These are phyloP conservation scores for Ramaria rubella DNA, from an alignment of 768 basidiomycete genomes.

Conservation along the genomic window DNA sequence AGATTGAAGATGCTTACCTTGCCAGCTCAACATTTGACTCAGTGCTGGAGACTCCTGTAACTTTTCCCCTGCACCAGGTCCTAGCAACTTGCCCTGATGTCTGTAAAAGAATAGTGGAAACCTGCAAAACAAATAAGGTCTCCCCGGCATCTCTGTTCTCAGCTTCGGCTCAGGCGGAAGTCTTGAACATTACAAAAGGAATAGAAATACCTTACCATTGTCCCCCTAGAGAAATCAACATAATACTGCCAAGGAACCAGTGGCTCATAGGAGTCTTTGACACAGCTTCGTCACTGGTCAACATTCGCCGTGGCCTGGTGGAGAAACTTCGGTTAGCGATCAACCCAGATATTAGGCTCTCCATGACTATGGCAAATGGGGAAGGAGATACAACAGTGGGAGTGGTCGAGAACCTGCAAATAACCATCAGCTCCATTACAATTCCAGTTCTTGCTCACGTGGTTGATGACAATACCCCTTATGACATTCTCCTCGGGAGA, in stretches of 20 bases:
- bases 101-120: not conserved
- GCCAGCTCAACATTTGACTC: not conserved
- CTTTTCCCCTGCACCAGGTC: not conserved
- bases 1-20: not conserved
- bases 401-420: too few relatives aligned
- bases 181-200: too few relatives aligned
- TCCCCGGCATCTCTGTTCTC: not conserved
- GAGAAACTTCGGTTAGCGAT: too few relatives aligned
- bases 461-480: too few relatives aligned
- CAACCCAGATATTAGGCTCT: not conserved
- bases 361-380: too few relatives aligned
- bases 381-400: too few relatives aligned
- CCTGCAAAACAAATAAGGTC: not conserved
- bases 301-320: not conserved
- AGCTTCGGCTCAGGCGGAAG: not conserved
- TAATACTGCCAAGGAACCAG: not conserved
- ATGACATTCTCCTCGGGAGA: conserved; percentile 5
- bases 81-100: not conserved
- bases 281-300: not conserved
- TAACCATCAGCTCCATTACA: not conserved
- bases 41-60: not conserved
- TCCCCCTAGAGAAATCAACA: not conserved
- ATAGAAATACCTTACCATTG: not conserved
- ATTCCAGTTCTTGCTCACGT: conserved; percentile 2
- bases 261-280: not conserved